phyloP scores from a whole-genome alignment of 2,329 filamentous ascomycete genomes.

The Trichoderma breve region DNA sequence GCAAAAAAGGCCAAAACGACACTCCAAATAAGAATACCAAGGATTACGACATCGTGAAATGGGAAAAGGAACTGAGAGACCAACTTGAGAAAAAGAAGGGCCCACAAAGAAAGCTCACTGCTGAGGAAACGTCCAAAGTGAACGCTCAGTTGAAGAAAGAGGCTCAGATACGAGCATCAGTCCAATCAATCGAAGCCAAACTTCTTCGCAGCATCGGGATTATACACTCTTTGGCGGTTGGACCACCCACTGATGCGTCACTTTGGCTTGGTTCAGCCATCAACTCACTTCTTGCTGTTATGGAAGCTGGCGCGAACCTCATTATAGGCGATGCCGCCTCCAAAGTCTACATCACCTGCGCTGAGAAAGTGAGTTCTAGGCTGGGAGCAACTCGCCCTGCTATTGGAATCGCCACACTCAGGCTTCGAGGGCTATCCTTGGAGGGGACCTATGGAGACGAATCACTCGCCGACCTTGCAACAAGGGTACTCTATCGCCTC shows the following conservation, averaged over 20 bases:
- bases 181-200: slow-evolving; percentile 66
- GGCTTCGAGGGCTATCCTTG: slow-evolving; percentile 73
- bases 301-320: slow-evolving; percentile 77
- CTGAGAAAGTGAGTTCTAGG: slow-evolving; percentile 69
- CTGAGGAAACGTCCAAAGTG: slow-evolving; percentile 86
- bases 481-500: slow-evolving; percentile 84
- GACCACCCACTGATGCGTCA: slow-evolving; percentile 83
- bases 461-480: slow-evolving; percentile 79
- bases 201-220: slow-evolving; percentile 83
- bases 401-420: slow-evolving; percentile 81
- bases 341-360: slow-evolving; percentile 74
- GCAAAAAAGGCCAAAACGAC: slow-evolving; percentile 69
- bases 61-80: slow-evolving; percentile 87
- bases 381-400: slow-evolving; percentile 77
- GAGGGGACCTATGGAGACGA: slow-evolving; percentile 72
- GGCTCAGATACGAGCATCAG: slow-evolving; percentile 69
- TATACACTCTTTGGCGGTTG: slow-evolving; percentile 75
- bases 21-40: slow-evolving; percentile 85
- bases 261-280: slow-evolving; percentile 86
- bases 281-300: slow-evolving; percentile 66
- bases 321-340: slow-evolving; percentile 79
- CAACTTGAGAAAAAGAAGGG: slow-evolving; percentile 94
- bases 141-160: slow-evolving; percentile 90
- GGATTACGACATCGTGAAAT: slow-evolving; percentile 93
- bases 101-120: slow-evolving; percentile 81